Conservation (phyloP, 1,284 basidiomycete species). For the Sphagnurus paluster region DNA sequence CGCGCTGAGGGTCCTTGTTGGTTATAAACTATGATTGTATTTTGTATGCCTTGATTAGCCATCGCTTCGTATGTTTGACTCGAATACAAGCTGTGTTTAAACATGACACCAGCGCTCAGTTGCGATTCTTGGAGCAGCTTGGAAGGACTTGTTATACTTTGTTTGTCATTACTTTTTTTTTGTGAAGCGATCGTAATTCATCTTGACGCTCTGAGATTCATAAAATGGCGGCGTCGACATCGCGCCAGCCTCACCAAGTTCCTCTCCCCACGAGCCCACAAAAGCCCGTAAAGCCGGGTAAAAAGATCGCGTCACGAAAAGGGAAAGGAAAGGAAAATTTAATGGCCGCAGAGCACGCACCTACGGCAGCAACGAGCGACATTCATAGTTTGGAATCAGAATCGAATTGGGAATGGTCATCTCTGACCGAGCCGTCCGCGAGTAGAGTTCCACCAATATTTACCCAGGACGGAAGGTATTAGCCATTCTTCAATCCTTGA, state of each 20-base stretch:
- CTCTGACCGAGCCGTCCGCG: conserved; percentile 69
- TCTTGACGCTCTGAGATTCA: conserved; percentile 11
- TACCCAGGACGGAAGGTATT: conserved; percentile 82
- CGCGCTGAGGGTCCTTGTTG: conserved; percentile 59
- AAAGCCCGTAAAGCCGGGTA: conserved; percentile 23
- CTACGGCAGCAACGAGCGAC: conserved; percentile 2
- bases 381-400: conserved; percentile 24
- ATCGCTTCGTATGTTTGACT: neutral
- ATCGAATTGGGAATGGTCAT: conserved; percentile 66
- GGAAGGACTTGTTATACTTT: conserved; percentile 26
- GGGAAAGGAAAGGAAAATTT: conserved; percentile 30
- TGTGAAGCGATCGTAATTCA: conserved; percentile 14
- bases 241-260: conserved; percentile 33
- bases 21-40: conserved; percentile 47
- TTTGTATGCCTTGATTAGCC: conserved; percentile 1
- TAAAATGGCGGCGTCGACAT: conserved; percentile 36
- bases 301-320: conserved; percentile 28
- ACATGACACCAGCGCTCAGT: neutral
- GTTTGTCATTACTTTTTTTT: conserved; percentile 35
- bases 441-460: conserved; percentile 74
- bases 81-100: neutral
- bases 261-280: conserved; percentile 28
- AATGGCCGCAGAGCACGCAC: neutral
- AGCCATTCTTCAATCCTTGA: conserved; percentile 2
- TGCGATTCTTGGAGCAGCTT: neutral